A percentile compares a stretch with the other conserved stretches of the same genome.
phyloP scores from a whole-genome alignment of 164 flowering plant genomes.

The Sedum album region DNA sequence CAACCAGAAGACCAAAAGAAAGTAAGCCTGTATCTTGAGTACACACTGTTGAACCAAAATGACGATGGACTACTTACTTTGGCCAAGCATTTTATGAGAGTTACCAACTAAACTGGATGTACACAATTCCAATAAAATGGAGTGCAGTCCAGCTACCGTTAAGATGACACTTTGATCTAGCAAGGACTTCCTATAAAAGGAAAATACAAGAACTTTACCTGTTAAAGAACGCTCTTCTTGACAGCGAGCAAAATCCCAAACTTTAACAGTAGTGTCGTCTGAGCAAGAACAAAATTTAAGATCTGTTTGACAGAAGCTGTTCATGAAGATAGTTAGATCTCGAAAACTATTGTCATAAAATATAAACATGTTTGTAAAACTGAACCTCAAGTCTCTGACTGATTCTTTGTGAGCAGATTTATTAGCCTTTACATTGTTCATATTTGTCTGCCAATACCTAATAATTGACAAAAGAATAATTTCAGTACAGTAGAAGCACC shows the following conservation, averaged over 20 bases:
- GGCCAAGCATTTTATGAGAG: neutral
- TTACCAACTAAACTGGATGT: neutral
- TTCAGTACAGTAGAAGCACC: neutral
- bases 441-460: conserved; percentile 98
- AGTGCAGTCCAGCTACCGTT: neutral
- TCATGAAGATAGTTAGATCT: conserved; percentile 12
- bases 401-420: conserved; percentile 97
- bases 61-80: neutral
- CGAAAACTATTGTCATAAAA: conserved; percentile 25
- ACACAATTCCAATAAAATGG: neutral
- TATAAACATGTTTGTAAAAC: neutral
- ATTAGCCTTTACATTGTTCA: conserved; percentile 97
- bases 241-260: conserved; percentile 97
- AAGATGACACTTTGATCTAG: neutral
- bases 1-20: neutral
- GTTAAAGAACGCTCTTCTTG: conserved; percentile 91
- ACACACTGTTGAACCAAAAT: neutral
- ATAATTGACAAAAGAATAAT: neutral
- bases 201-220: conserved; percentile 54
- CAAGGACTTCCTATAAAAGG: neutral
- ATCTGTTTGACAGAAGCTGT: conserved; percentile 95
- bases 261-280: conserved; percentile 96
- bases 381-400: conserved; percentile 86
- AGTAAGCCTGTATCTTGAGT: neutral
- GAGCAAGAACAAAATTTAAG: conserved; percentile 98